Base-by-base conservation (phyloP, 2,329 filamentous ascomycete species). In the Coniochaeta sp. region DNA sequence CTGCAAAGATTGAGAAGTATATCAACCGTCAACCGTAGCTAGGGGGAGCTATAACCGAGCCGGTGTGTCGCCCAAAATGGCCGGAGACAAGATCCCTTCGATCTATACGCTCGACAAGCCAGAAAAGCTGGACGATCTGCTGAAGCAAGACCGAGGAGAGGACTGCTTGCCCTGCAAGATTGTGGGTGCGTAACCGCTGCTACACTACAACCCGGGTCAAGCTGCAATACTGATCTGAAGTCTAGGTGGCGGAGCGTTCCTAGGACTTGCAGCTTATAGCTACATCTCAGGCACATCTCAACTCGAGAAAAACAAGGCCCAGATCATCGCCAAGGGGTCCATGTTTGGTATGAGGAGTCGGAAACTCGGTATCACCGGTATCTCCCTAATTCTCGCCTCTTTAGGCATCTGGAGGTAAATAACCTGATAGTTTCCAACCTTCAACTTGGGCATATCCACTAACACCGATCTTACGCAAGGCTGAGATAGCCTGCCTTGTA, bases 201-300 rank as follows among this genome's bases (percentile, higher is more conserved):
- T 40, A n/a, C 38, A 10, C n/a, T 6, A 32, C 24, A 6, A 16
- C 50, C 16, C 4, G 6, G 2, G 3, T 8, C 14, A 54, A 54
- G 16, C n/a, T 22, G n/a, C 17, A 17, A 24, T 47, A 24, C 42
- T 47, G 16, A 47, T 47, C 42, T 14, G 17, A 4, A 47, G 42
- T 24, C 60, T 66, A 93, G 90, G 90, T 52, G 88, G 89, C 68
- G 81, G 86, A 42, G 88, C 89, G 1, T 91, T 95, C 64, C 78
- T 91, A 60, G 89, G 88, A 1, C 83, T 93, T 17, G 90, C 86
- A 3, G 86, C 81, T 1, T 95, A 93, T 74, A 92, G 86, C 72
- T 93, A 92, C 74, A 78, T 86, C 62, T 89, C 88, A 3, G 90
- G 90, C 61, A 88, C 87, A 73, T 78, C 79, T 57, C 89, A 93